phyloP scores from a whole-genome alignment of 192 early-diverging fungal species.

The Coemansia pectinata region DNA sequence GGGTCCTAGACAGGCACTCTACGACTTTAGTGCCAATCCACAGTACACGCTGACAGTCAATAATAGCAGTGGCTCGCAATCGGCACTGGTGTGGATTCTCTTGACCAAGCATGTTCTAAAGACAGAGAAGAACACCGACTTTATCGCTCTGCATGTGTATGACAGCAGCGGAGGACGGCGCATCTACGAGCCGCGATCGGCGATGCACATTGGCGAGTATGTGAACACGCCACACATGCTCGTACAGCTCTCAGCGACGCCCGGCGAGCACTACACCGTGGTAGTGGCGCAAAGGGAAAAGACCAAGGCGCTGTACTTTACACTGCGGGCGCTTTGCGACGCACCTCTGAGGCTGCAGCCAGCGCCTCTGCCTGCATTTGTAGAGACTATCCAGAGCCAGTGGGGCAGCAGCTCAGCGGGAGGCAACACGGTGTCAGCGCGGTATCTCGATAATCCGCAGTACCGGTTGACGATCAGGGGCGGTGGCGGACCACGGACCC shows the following conservation, averaged over 20 bases:
- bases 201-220: conserved; percentile 73
- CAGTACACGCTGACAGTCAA: conserved; percentile 73
- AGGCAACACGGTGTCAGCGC: conserved; percentile 68
- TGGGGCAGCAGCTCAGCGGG: conserved; percentile 80
- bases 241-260: conserved; percentile 44
- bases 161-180: conserved; percentile 64
- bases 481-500: conserved; percentile 16
- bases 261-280: conserved; percentile 61
- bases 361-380: conserved; percentile 54
- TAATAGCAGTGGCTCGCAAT: conserved; percentile 39
- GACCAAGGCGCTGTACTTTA: conserved; percentile 69
- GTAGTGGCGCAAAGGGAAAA: conserved; percentile 83
- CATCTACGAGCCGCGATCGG: conserved; percentile 66
- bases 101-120: conserved; percentile 81
- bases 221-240: conserved; percentile 86
- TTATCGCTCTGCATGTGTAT: conserved; percentile 86
- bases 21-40: conserved; percentile 73
- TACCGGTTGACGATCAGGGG: conserved; percentile 63
- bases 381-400: conserved; percentile 56
- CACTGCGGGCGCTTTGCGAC: conserved; percentile 68
- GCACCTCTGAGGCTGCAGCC: conserved; percentile 64
- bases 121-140: conserved; percentile 85
- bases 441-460: conserved; percentile 79
- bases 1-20: conserved; percentile 56
- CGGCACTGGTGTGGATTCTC: conserved; percentile 71